Base-by-base conservation (phyloP, 129 eudicot species). In the Calendula officinalis region DNA sequence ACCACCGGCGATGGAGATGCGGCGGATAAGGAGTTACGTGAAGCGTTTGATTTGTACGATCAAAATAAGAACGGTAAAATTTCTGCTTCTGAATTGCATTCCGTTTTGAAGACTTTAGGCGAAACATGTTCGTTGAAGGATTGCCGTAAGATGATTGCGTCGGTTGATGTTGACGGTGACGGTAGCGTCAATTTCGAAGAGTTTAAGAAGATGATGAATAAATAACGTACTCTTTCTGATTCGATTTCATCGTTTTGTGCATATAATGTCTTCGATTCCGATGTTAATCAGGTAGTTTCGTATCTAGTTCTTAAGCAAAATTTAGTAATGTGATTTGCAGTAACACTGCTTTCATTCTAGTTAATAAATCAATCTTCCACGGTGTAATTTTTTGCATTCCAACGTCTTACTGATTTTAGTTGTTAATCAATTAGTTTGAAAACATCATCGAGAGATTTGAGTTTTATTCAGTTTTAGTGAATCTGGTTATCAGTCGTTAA, bases 131-230 rank as follows among this genome's bases (percentile, higher is more conserved):
- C 96, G 84, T 56, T 87, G 75, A 83, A 80, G 81, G 96, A 91
- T 52, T 91, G 98, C 56, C 53, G 64, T 54, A 71, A 61, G 71
- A 91, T 91, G 98, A 88, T 91, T 56, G 71, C 76, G 11, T 75
- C 84, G 6, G 96, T 91, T 40, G 96, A 87, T 32, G 91, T 75
- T 27, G 97, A 91, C 46, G 97, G 97, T 15, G 98, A 87, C 12
- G 95, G 96, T 7, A 56, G 79, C 64, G 98, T 91, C 36, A 82
- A 87, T 52, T 91, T 91, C 49, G 90, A 84, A 51, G 96, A 91
- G 86, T 91, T 91, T 45, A 87, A 91, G 83, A 84, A 87, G 94
- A 91, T 87, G 96, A 87, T 91, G 96, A 77, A 61, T 14, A 74
- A 76, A n/a, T 74, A 59, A 66, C 8, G 30, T 22, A 22, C 30